Base-by-base conservation (phyloP, 2,329 filamentous ascomycete genomes). In the Colletotrichum cordylinicola region DNA sequence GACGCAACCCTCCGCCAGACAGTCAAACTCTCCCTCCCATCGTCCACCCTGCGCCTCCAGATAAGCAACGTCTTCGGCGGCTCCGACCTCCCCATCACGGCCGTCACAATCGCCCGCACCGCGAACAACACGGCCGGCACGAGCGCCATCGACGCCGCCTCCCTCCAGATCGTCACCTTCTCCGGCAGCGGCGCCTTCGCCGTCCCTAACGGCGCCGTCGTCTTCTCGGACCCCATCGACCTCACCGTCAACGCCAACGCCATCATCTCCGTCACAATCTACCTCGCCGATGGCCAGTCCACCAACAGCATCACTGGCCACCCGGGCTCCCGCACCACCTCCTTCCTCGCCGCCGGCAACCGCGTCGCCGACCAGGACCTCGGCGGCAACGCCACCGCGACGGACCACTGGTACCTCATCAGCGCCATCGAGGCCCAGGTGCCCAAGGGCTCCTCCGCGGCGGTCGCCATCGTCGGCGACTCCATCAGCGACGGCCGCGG, bases 401-500 rank as follows among this genome's bases (percentile, higher is more conserved):
- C 80, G 29, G 88, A 84, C 72, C 87, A 89, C 81, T 90, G 91
- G 91, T 93, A 91, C 82, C 91, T 92, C 77, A 83, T 93, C 78
- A 90, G 87, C 43, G 87, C 87, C 6, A 81, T 93, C 10, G 90
- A 93, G 81, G 91, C 87, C n/a, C 89, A 86, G 83, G 82, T 87
- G 1, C 85, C 87, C 0, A 77, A 80, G 0, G 62, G 80, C 16
- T 62, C 72, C 3, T 83, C 85, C 65, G 85, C 88, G 6, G 43
- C 43, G 2, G 86, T 93, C 39, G 88, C 86, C 24, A 87, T 94
- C 29, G 84, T 94, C 2, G 92, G 92, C n/a, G 92, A 94, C 82
- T 91, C 89, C 79, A 92, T 94, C 80, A 93, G 91, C 5, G 92
- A 94, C 79, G 92, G 92, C 13, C 87, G 91, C 31, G 91, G 91